Evolutionary conservation across 2,329 filamentous ascomycete species (phyloP).

Genomic region (Phialophora chinensis): DNA sequence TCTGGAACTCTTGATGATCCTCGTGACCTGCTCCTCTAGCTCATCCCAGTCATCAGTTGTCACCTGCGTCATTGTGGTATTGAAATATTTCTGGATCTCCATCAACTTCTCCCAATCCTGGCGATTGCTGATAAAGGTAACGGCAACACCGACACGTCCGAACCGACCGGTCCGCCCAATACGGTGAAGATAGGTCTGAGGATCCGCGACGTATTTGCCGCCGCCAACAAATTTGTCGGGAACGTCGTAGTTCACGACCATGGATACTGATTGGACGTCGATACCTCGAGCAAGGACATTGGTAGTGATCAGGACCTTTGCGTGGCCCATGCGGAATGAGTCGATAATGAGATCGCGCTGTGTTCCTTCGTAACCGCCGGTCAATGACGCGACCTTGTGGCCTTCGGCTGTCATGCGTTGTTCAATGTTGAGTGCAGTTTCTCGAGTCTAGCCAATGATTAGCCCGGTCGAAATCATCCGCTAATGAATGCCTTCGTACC

Average conservation of each 20-base stretch:
- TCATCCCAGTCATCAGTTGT: conserved; percentile 89
- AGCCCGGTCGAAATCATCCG: conserved; percentile 8
- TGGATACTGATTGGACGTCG: conserved; percentile 87
- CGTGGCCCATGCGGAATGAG: conserved; percentile 81
- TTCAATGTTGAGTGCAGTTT: conserved; percentile 84
- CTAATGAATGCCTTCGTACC: conserved; percentile 56
- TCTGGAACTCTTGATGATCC: conserved; percentile 70
- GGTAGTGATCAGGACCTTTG: conserved; percentile 96
- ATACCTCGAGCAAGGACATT: conserved; percentile 97
- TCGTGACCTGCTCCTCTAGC: conserved; percentile 81
- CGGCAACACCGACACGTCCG: conserved; percentile 92
- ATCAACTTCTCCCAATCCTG: conserved; percentile 79
- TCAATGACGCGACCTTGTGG: conserved; percentile 88
- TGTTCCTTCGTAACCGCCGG: conserved; percentile 82
- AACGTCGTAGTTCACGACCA: conserved; percentile 93
- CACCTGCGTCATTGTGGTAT: conserved; percentile 79
- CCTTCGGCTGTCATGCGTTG: conserved; percentile 84
- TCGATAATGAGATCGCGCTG: conserved; percentile 85
- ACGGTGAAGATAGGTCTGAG: conserved; percentile 95
- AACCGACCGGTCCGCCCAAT: conserved; percentile 97
- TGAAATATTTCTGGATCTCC: conserved; percentile 79
- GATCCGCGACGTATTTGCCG: conserved; percentile 66
- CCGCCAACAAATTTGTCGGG: conserved; percentile 50
- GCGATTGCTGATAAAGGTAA: conserved; percentile 90
- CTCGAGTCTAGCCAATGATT: conserved; percentile 68